phyloP scores from a whole-genome alignment of 257 asterid species.

The Primulina huaijiensis region DNA sequence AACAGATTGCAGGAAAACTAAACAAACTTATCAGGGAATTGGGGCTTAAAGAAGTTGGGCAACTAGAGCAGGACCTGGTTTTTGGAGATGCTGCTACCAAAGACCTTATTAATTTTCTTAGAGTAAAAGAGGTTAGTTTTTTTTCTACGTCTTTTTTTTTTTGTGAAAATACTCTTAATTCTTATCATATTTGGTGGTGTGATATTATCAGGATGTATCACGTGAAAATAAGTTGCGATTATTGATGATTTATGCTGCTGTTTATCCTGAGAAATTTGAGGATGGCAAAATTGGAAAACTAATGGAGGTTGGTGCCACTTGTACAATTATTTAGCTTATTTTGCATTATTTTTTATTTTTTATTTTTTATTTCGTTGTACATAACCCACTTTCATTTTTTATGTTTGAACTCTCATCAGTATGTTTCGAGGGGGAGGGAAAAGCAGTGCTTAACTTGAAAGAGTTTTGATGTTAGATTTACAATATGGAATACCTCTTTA shows the following conservation, averaged over 20 bases:
- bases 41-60: conserved; percentile 89
- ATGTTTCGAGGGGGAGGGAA: not conserved
- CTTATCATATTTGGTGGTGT: conserved; percentile 12
- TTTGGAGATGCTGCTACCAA: conserved; percentile 98
- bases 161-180: not conserved
- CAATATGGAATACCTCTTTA: not conserved
- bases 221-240: conserved; percentile 89
- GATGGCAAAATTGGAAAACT: conserved; percentile 79
- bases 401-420: not conserved
- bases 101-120: conserved; percentile 79
- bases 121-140: conserved; percentile 58
- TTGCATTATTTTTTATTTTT: not conserved
- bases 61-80: conserved; percentile 95
- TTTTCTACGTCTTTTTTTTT: conserved; percentile 16
- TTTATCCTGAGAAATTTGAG: conserved; percentile 91
- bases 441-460: not conserved
- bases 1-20: conserved; percentile 88
- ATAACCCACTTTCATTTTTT: not conserved
- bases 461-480: too few species aligned
- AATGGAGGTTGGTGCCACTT: conserved; percentile 62
- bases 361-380: not conserved
- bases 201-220: conserved; percentile 60
- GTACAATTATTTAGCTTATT: not conserved
- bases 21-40: conserved; percentile 74
- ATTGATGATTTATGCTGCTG: conserved; percentile 94